A percentile compares a stretch with the other conserved stretches of the same genome.
These are phyloP conservation scores for Rhodotorula paludigena DNA, from an alignment of 768 basidiomycete species.

Conservation along the genomic window DNA sequence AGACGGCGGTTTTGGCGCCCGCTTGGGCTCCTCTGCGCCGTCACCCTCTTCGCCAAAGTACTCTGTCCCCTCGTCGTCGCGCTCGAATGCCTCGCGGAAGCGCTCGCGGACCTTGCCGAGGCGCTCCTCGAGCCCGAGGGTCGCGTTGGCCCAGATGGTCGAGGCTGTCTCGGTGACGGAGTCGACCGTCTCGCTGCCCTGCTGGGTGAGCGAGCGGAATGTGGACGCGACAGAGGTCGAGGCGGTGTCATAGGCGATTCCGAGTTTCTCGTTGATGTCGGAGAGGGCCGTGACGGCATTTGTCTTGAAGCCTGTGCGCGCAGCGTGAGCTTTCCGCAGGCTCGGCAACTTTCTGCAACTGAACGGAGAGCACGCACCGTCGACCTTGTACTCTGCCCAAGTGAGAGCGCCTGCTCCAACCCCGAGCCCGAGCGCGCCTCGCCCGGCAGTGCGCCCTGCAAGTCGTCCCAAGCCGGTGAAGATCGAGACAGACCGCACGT, in stretches of 20 bases:
- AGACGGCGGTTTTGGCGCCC: slow-evolving; percentile 6
- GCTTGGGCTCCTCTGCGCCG: background rate
- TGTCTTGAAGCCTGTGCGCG: slow-evolving; percentile 26
- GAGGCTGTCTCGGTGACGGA: slow-evolving; percentile 41
- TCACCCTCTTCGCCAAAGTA: slow-evolving; percentile 49
- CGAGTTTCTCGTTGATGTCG: slow-evolving; percentile 31
- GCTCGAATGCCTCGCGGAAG: slow-evolving; percentile 33
- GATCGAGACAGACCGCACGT: slow-evolving; percentile 33
- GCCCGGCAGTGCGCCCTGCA: slow-evolving; percentile 29
- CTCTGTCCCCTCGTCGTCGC: slow-evolving; percentile 33
- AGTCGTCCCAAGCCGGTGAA: slow-evolving; percentile 29
- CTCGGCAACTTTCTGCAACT: too few species aligned
- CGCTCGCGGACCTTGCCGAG: background rate
- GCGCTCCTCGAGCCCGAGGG: slow-evolving; percentile 3
- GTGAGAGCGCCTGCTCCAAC: slow-evolving; percentile 85
- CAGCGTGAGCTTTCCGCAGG: slow-evolving; percentile 57
- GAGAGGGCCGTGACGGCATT: slow-evolving; percentile 15
- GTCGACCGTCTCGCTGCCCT: slow-evolving; percentile 50
- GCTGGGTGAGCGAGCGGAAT: slow-evolving; percentile 60
- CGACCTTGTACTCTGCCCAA: slow-evolving; percentile 94
- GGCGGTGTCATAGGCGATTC: slow-evolving; percentile 15
- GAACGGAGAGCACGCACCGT: slow-evolving; percentile 62
- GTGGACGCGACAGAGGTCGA: slow-evolving; percentile 48
- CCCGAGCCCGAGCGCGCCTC: slow-evolving; percentile 33
- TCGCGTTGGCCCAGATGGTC: slow-evolving; percentile 27